Evolutionary conservation across 192 early-diverging fungal genomes (phyloP).

Genomic region (Martensiomyces pterosporus): DNA sequence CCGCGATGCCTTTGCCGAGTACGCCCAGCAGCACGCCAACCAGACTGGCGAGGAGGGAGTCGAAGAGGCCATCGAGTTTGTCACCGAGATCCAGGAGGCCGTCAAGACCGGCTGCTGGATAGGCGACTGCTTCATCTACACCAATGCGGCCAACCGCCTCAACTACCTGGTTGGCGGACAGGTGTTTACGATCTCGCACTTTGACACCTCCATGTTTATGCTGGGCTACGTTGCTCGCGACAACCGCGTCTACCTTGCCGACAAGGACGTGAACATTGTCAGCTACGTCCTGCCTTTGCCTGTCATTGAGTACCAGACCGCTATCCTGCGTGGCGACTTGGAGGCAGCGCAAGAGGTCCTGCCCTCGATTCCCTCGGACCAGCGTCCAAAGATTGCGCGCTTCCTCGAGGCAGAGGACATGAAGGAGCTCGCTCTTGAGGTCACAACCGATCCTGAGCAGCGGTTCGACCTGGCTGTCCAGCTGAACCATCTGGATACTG

Average conservation of each 20-base stretch:
- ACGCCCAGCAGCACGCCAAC: conserved; percentile 65
- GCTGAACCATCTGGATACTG: conserved; percentile 76
- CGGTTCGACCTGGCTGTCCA: conserved; percentile 92
- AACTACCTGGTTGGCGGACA: conserved; percentile 96
- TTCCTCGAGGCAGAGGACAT: conserved; percentile 94
- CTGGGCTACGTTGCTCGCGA: conserved; percentile 92
- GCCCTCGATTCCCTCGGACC: conserved; percentile 80
- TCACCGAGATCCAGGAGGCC: conserved; percentile 85
- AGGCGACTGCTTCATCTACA: conserved; percentile 99
- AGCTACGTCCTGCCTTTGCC: conserved; percentile 89
- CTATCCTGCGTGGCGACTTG: conserved; percentile 90
- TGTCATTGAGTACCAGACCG: conserved; percentile 98
- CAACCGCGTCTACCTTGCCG: conserved; percentile 89
- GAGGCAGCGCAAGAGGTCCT: conserved; percentile 75
- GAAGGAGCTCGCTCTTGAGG: conserved; percentile 87
- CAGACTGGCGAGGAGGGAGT: conserved; percentile 85
- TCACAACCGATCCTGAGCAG: conserved; percentile 95
- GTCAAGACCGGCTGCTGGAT: conserved; percentile 96
- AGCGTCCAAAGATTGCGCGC: conserved; percentile 86
- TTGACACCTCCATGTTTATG: conserved; percentile 87
- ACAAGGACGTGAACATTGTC: conserved; percentile 89
- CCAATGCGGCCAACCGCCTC: conserved; percentile 81
- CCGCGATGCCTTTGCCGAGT: conserved; percentile 75
- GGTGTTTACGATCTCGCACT: conserved; percentile 92
- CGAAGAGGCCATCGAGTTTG: conserved; percentile 93